phyloP scores from a whole-genome alignment of 495 filamentous ascomycete genomes.

The Durotheca rogersii region DNA sequence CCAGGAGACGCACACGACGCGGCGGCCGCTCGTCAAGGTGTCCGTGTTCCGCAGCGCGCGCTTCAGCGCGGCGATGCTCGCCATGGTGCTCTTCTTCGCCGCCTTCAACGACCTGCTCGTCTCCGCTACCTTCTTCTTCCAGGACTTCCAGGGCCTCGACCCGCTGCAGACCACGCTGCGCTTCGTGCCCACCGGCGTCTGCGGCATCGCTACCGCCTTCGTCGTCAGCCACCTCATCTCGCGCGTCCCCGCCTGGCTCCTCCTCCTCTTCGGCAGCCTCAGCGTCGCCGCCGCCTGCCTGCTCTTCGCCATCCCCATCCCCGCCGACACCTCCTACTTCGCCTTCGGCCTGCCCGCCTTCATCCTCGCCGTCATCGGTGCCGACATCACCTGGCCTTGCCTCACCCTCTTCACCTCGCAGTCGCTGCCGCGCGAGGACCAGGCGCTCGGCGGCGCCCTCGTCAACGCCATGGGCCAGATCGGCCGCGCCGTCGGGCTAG shows the following conservation, averaged over 20 bases:
- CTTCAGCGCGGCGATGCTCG: constrained; percentile 60
- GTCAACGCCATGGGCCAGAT: constrained; percentile 61
- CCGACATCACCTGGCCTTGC: constrained; percentile 59
- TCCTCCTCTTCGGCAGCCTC: constrained; percentile 55
- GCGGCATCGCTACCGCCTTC: constrained; percentile 50
- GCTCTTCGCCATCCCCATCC: constrained; percentile 59
- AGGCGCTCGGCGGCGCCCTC: constrained; percentile 60
- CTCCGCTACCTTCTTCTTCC: constrained; percentile 63
- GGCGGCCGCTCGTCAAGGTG: constrained; percentile 59
- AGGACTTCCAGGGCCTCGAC: constrained; percentile 56
- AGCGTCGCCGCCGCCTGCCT: constrained; percentile 51
- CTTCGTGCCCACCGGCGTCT: constrained; percentile 61
- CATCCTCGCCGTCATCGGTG: constrained; percentile 57
- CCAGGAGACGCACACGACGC: constrained; percentile 48
- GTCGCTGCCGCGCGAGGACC: constrained; percentile 58
- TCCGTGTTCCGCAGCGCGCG: constrained; percentile 53
- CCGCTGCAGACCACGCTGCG: constrained; percentile 59
- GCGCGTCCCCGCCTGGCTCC: constrained; percentile 51
- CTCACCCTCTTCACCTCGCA: constrained; percentile 61
- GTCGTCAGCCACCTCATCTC: constrained; percentile 57
- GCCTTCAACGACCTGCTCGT: constrained; percentile 61
- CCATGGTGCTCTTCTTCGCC: constrained; percentile 60
- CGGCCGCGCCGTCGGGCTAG: constrained; percentile 58
- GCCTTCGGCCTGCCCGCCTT: constrained; percentile 61
- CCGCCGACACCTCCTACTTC: constrained; percentile 56